Conservation (phyloP, 116 monocot species). For the Phalaenopsis hybrid region DNA sequence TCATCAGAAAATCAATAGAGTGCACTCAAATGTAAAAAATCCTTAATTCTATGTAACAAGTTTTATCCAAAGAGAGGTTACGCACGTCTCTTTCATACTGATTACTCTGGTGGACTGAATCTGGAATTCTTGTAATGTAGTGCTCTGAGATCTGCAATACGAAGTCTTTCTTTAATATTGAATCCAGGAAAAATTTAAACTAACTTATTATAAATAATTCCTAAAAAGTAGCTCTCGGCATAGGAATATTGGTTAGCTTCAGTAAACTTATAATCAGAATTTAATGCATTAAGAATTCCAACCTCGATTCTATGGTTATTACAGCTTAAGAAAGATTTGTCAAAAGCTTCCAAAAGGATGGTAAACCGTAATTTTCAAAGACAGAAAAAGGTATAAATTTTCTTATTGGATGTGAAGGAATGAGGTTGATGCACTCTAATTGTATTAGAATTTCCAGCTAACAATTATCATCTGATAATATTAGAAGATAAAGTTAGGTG, state of each 20-base stretch:
- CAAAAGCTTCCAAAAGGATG: not conserved
- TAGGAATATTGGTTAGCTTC: not conserved
- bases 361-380: not conserved
- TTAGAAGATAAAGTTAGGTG: not conserved
- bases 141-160: slow-evolving; percentile 55
- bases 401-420: not conserved
- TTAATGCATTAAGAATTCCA: not conserved
- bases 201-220: not conserved
- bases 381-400: not conserved
- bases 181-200: not conserved
- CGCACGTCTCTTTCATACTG: slow-evolving; percentile 62
- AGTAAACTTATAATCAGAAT: not conserved
- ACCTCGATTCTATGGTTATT: not conserved
- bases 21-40: slow-evolving; percentile 7
- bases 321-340: not conserved
- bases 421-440: not conserved
- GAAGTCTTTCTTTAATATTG: not conserved
- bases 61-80: not conserved
- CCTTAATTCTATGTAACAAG: not conserved
- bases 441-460: not conserved
- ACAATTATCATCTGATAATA: not conserved
- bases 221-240: not conserved
- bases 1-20: slow-evolving; percentile 7
- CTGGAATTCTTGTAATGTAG: slow-evolving; percentile 55
- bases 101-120: slow-evolving; percentile 72